Evolutionary conservation across 768 basidiomycete genomes (phyloP), one percentile per base, ranked within the genome.

Genomic region (Chalciporus piperatus): DNA sequence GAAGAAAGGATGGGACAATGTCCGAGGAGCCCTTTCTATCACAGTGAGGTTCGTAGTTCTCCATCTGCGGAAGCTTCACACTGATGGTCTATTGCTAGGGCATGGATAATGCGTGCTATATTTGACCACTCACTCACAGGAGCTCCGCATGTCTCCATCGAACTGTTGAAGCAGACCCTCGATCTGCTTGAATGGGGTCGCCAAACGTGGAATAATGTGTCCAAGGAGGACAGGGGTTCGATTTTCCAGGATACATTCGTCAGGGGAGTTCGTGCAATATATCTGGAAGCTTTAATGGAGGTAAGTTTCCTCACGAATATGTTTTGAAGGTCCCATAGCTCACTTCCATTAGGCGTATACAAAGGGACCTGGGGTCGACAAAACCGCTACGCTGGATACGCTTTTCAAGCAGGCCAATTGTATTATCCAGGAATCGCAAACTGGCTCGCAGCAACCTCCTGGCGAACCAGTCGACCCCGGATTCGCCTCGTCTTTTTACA

Each of bases 1-100:
- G 5, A 41, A 54, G 8, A 45, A 60, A 38, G 67, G 67, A 1
- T 71, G 69, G 70, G 51, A 65, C 30, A 37, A 42, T n/a, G 56
- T 62, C 14, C 64, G 68, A 8, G 66, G 63, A 2, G 74, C 76
- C 3, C 54, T 78, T 22, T 37, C 72, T 3, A 55, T 60, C 5
- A 77, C 76, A 17, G 57, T 76, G 35, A 61, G 76, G 76, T 73
- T 52, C 11, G 67, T 50, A 11, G 19, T 7, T 16, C n/a, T 6
- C 13, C 5, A 22, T 13, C 19, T 39, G 6, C 19, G 6, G 22
- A 17, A 23, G 19, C 17, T 16, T 11, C 12, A 16, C 41, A 14
- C 28, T 53, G 44, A 53, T n/a, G 17, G 6, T 12, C 7, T 8
- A 14, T 13, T 19, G 13, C 9, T 16, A 65, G 64, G 7, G 51